Conservation (phyloP, 2,329 filamentous ascomycete genomes). For the Pseudocercospora eumusae region DNA sequence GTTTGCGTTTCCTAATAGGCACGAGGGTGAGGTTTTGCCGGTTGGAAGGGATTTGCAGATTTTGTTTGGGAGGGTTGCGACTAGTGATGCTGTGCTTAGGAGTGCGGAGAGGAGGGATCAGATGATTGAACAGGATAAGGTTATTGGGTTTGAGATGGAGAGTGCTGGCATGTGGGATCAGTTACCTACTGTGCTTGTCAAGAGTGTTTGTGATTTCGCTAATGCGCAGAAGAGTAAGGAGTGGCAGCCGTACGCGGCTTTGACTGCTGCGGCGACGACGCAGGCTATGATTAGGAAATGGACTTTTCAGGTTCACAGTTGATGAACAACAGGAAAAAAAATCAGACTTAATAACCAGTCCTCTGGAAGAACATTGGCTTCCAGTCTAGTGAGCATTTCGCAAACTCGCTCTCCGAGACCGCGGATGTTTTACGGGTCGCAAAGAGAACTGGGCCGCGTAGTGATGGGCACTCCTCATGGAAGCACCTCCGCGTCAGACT, state of each 20-base stretch:
- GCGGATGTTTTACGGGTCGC: too few species aligned
- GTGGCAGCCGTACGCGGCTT: slow-evolving; percentile 28
- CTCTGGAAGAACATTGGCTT: too few species aligned
- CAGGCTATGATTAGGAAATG: slow-evolving; percentile 2
- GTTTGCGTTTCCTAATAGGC: not conserved
- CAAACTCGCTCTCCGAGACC: too few species aligned
- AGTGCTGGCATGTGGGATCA: slow-evolving; percentile 2
- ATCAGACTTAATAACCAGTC: too few species aligned
- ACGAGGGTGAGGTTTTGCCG: not conserved
- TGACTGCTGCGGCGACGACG: slow-evolving; percentile 1
- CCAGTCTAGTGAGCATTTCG: too few species aligned
- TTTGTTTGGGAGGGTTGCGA: slow-evolving; percentile 3
- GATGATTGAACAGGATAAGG: slow-evolving; percentile 5
- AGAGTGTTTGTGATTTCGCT: slow-evolving; percentile 31
- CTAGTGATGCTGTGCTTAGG: slow-evolving; percentile 1
- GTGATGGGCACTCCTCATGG: too few species aligned
- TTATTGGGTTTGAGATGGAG: slow-evolving; percentile 6
- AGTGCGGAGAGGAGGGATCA: not conserved
- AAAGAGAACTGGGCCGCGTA: too few species aligned
- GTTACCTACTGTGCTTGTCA: slow-evolving; percentile 22
- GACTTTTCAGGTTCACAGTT: slow-evolving; percentile 6
- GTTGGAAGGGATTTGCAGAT: not conserved
- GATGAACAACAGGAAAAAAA: not conserved
- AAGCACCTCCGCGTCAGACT: not conserved
- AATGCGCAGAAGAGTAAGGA: slow-evolving; percentile 31